Percentiles rank a stretch among this genome's conserved stretches.
phyloP scores from a whole-genome alignment of 441 rosid species.

The Pelargonium cotyledonis region DNA sequence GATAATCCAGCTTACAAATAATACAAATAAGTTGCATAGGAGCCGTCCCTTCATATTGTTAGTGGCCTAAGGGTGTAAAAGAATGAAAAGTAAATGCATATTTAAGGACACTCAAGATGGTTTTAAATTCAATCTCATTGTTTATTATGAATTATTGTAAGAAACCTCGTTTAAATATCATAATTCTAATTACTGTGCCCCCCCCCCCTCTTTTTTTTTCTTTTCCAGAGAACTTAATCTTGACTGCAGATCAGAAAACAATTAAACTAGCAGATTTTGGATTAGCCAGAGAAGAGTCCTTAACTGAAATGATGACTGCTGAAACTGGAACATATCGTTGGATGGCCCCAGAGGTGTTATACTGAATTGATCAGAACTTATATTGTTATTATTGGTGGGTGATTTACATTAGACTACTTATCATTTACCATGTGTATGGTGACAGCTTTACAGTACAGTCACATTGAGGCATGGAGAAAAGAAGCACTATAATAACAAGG shows the following conservation, averaged over 20 bases:
- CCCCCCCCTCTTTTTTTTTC: not conserved
- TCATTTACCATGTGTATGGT: slow-evolving; percentile 1
- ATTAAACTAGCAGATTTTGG: slow-evolving; percentile 63
- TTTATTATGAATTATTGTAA: no score
- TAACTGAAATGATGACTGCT: slow-evolving; percentile 69
- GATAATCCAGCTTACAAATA: no score
- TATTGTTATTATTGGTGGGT: not conserved
- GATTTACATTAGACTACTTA: not conserved
- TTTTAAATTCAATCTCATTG: not conserved
- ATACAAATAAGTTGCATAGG: no score
- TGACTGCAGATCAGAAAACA: slow-evolving; percentile 54
- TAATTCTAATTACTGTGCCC: not conserved
- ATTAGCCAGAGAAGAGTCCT: slow-evolving; percentile 62
- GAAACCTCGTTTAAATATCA: not conserved
- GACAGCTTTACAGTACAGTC: slow-evolving; percentile 61
- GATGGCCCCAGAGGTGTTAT: slow-evolving; percentile 40
- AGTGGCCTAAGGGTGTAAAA: no score
- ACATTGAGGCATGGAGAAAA: slow-evolving; percentile 56
- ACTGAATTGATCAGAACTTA: not conserved
- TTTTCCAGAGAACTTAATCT: slow-evolving; percentile 52
- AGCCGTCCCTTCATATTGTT: no score
- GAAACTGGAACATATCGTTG: slow-evolving; percentile 59
- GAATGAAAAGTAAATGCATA: not conserved
- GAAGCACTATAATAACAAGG: slow-evolving; percentile 66
- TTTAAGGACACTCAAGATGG: not conserved